Percentiles rank a stretch among this genome's conserved stretches.
phyloP scores from a whole-genome alignment of 495 filamentous ascomycete genomes.

The Darksidea phi region DNA sequence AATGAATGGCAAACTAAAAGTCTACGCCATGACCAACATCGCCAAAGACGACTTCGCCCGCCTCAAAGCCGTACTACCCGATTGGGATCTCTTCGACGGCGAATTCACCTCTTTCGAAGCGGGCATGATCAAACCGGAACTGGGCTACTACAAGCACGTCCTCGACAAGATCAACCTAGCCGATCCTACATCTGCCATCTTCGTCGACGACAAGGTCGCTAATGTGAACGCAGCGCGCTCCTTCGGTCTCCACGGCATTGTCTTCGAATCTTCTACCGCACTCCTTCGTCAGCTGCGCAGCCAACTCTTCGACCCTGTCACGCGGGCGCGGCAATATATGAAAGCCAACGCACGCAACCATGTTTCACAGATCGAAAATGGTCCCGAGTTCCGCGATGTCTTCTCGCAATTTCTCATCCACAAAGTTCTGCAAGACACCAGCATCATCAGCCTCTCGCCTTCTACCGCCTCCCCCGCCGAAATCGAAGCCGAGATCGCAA shows the following conservation, averaged over 20 bases:
- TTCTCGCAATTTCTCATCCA: not conserved
- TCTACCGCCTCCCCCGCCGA: not conserved
- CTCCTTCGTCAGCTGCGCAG: not conserved
- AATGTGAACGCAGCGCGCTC: not conserved
- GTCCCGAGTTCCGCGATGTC: not conserved
- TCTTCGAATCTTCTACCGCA: not conserved
- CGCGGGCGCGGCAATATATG: not conserved
- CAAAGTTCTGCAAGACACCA: not conserved
- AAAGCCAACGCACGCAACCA: not conserved
- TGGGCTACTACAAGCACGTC: not conserved
- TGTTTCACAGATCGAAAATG: not conserved
- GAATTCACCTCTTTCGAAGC: not conserved
- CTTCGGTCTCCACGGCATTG: not conserved
- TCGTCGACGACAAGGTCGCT: not conserved
- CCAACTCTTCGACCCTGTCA: not conserved
- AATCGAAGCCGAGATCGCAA: not conserved
- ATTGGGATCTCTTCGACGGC: not conserved
- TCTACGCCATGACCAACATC: constrained; percentile 1
- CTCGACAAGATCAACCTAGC: not conserved
- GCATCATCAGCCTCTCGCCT: not conserved
- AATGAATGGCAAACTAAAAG: not conserved
- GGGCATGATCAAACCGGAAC: not conserved
- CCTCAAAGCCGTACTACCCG: not conserved
- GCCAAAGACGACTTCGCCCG: not conserved
- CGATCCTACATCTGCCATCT: not conserved